Conservation (phyloP, 371 early-diverging fungal species). For the Mycotypha africana region DNA sequence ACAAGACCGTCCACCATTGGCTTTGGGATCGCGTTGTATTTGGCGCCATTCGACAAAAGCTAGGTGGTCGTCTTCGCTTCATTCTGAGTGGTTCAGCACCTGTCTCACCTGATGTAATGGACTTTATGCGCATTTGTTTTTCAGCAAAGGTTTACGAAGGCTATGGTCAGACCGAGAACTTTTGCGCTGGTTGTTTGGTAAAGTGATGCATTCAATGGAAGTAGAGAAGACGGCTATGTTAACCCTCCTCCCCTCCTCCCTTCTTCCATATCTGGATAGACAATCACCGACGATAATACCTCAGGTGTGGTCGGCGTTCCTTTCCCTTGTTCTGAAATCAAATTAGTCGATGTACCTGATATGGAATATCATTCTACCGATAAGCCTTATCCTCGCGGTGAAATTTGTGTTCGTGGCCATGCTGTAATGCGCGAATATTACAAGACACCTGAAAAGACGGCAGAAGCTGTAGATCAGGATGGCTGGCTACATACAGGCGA, state of each 20-base stretch:
- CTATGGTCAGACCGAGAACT: conserved; percentile 71
- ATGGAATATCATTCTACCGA: conserved; percentile 70
- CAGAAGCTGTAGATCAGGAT: conserved; percentile 68
- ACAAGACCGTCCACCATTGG: conserved; percentile 62
- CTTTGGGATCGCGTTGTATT: conserved; percentile 84
- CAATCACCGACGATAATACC: conserved; percentile 58
- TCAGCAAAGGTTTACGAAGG: conserved; percentile 94
- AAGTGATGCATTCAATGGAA: too few species aligned
- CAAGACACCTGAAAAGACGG: conserved; percentile 64
- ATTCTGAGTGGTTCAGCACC: conserved; percentile 95
- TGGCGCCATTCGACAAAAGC: conserved; percentile 79
- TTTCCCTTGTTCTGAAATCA: conserved; percentile 77
- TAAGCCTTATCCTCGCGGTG: conserved; percentile 67
- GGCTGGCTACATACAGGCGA: conserved; percentile 94
- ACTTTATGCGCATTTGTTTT: conserved; percentile 82
- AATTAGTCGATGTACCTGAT: conserved; percentile 85
- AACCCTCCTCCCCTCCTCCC: too few species aligned
- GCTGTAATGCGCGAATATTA: conserved; percentile 64
- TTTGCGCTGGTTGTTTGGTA: conserved; percentile 36
- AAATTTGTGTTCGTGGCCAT: conserved; percentile 83
- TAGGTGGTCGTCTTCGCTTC: conserved; percentile 90
- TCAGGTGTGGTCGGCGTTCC: conserved; percentile 77
- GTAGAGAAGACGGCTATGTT: background rate
- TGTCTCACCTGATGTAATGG: conserved; percentile 75
- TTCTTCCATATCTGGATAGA: too few species aligned